Conservation (phyloP, 345 rosid species). For the Bruguiera gymnorhiza region DNA sequence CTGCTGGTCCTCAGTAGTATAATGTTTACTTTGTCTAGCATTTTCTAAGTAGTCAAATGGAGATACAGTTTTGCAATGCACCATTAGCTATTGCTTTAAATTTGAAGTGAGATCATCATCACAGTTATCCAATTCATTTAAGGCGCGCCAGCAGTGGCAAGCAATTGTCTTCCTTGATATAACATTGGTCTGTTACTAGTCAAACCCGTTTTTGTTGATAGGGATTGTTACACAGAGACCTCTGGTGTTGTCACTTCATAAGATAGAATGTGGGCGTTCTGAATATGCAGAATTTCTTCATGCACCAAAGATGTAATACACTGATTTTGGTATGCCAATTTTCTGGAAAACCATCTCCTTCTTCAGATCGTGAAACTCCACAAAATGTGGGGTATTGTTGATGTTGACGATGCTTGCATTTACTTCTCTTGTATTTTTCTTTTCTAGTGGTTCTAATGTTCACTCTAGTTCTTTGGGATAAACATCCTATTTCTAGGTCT, state of each 20-base stretch:
- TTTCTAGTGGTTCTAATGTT: no score
- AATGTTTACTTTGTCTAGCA: neutral
- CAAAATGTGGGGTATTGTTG: neutral
- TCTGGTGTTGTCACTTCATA: slow-evolving; percentile 91
- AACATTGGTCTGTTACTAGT: no score
- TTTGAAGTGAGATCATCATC: slow-evolving; percentile 2
- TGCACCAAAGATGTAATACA: slow-evolving; percentile 65
- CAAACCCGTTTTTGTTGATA: slow-evolving; percentile 13
- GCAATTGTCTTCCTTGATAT: no score
- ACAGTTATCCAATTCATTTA: neutral
- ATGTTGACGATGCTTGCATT: no score
- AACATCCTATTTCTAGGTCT: no score
- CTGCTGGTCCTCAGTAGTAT: neutral
- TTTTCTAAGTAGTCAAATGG: neutral
- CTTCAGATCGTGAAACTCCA: neutral
- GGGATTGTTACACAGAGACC: slow-evolving; percentile 98
- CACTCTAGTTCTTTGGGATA: no score
- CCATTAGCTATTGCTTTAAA: slow-evolving; percentile 2
- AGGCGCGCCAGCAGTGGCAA: no score
- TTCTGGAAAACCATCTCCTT: neutral
- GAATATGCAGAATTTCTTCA: slow-evolving; percentile 99
- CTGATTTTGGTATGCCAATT: slow-evolving; percentile 74
- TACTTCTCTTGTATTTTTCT: no score
- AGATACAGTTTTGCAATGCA: neutral
- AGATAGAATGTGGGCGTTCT: slow-evolving; percentile 62